Evolutionary conservation across 2,329 filamentous ascomycete genomes (phyloP).

Genomic region (Pseudogymnoascus sp.): DNA sequence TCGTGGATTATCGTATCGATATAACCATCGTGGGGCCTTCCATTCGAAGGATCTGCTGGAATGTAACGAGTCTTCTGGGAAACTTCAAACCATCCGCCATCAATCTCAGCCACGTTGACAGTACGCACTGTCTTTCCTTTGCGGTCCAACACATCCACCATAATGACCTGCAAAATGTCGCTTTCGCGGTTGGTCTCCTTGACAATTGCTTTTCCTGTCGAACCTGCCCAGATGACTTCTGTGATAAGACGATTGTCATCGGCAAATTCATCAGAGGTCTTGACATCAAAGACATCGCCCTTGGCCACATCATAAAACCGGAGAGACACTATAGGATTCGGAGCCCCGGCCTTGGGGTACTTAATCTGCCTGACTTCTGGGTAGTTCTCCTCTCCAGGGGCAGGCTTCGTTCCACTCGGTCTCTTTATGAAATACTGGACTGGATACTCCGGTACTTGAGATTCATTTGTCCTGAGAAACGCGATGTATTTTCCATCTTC

Average conservation of each 20-base stretch:
- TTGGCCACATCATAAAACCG: constrained; percentile 80
- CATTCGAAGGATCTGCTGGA: constrained; percentile 70
- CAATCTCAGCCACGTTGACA: constrained; percentile 71
- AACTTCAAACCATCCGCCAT: constrained; percentile 96
- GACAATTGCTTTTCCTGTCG: constrained; percentile 65
- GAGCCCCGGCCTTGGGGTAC: constrained; percentile 90
- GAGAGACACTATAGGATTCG: constrained; percentile 83
- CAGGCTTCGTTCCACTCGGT: constrained; percentile 65
- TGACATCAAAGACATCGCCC: constrained; percentile 70
- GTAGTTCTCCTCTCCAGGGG: constrained; percentile 72
- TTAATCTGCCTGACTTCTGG: constrained; percentile 89
- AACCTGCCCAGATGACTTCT: constrained; percentile 82
- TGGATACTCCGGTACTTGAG: constrained; percentile 80
- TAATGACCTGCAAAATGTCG: constrained; percentile 77
- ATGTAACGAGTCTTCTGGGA: constrained; percentile 79
- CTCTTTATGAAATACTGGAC: constrained; percentile 88
- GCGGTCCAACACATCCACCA: constrained; percentile 69
- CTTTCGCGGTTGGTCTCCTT: constrained; percentile 93
- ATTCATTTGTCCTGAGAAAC: constrained; percentile 91
- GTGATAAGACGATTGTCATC: constrained; percentile 85
- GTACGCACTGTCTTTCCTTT: constrained; percentile 72
- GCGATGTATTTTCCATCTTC: constrained; percentile 81
- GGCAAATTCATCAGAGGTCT: constrained; percentile 67
- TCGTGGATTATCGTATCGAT: constrained; percentile 84
- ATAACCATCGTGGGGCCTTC: constrained; percentile 77